These are phyloP conservation scores for Penicillium tannophilum DNA, from an alignment of 495 filamentous ascomycete species.

Conservation along the genomic window DNA sequence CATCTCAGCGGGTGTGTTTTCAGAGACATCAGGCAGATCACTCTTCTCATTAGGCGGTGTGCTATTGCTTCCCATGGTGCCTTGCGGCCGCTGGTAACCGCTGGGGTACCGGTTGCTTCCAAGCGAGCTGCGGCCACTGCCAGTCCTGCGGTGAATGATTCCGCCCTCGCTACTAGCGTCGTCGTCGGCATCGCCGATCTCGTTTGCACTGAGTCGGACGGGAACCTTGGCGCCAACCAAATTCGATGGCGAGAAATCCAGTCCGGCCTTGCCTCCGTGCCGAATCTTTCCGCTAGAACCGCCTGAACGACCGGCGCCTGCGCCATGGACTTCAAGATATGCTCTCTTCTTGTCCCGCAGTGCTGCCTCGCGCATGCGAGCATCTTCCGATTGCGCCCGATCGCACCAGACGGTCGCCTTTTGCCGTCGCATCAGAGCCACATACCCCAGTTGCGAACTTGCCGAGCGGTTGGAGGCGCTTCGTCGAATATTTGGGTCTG, in stretches of 20 bases:
- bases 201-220: conserved; percentile 87
- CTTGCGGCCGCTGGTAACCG: conserved; percentile 53
- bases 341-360: conserved; percentile 82
- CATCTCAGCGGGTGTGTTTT: conserved; percentile 53
- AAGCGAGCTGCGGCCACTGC: conserved; percentile 77
- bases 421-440: conserved; percentile 90
- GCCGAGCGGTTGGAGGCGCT: conserved; percentile 69
- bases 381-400: conserved; percentile 89
- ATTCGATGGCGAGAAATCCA: conserved; percentile 73
- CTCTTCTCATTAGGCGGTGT: conserved; percentile 62
- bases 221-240: conserved; percentile 80
- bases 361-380: conserved; percentile 76
- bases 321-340: conserved; percentile 73
- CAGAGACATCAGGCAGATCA: conserved; percentile 52
- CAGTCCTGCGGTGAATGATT: conserved; percentile 69
- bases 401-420: conserved; percentile 99
- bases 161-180: conserved; percentile 56
- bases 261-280: conserved; percentile 70
- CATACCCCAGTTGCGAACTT: conserved; percentile 71
- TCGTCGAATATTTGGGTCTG: conserved; percentile 66
- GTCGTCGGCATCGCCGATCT: conserved; percentile 86
- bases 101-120: conserved; percentile 66
- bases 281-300: conserved; percentile 77
- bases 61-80: conserved; percentile 68
- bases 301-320: conserved; percentile 55